Base-by-base conservation (phyloP, 2,329 filamentous ascomycete genomes). In the Paraphaeosphaeria sporulosa region DNA sequence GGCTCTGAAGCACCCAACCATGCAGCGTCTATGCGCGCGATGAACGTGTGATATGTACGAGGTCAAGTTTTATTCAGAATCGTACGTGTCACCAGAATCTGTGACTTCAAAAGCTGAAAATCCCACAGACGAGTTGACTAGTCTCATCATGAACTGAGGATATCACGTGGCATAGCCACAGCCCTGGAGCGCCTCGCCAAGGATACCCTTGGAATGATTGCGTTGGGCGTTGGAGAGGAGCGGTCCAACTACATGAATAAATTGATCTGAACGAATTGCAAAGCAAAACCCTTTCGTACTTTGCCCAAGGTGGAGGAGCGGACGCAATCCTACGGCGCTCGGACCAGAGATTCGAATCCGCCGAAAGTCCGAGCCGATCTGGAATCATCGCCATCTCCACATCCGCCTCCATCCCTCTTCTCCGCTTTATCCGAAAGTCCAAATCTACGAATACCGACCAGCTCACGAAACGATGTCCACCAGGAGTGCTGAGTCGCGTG, bases 401-500 rank as follows among this genome's bases (percentile, higher is more conserved):
- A 58, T 23, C 42, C 38, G 46, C 64, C 60, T 68, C 65, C 65
- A 66, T 61, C 56, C 34, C 56, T 42, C 62, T 65, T 66, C 62
- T 69, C 67, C 67, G 67, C 48, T 53, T 68, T 72, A 58, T 72
- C 71, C 71, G 70, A 69, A 52, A 32, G 25, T 32, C 38, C 12
- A 59, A 36, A 61, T 58, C 34, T 10, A 42, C 46, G 50, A 44
- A 54, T 17, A 43, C 43, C 38, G 23, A 6, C 25, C 38, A 54
- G 49, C 46, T 13, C 46, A n/a, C 50, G 12, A 54, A 46, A 51
- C 36, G 55, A 75, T 75, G 71, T 75, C 73, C 15, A 70, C 67
- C 25, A 65, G 59, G 51, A 71, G 69, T 34, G 62, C 67, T 44
- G 72, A 73, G 40, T 76, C 74, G 49, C 72, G 74, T 17, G 72